Evolutionary conservation across 2,329 filamentous ascomycete genomes (phyloP), one percentile per base, ranked within the genome.

Genomic region (Hypoxylon sp.): DNA sequence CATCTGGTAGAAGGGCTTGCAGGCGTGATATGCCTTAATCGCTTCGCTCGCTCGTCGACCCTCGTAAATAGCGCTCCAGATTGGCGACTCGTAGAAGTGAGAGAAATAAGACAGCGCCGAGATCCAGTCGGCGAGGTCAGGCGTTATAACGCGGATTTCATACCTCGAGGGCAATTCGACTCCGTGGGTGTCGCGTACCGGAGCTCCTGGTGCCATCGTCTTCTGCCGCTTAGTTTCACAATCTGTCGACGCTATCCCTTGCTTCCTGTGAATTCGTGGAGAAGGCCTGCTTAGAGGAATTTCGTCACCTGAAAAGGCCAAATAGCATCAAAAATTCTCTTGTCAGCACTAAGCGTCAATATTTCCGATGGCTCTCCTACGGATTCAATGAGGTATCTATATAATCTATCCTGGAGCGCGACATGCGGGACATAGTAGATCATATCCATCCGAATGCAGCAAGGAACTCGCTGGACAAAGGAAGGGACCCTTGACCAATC

Each of bases 121-220:
- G 19, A 70, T 53, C 58, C 67, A 69, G 6, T 64, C 46, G 24
- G 63, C 58, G 24, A 73, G 35, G 14, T 73, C 67, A 5, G 71
- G 44, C 14, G 65, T 68, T 55, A 73, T n/a, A 5, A 59, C 26
- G 10, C 71, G 71, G 22, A 73, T 72, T 62, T 73, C 71, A 61
- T 72, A 72, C 17, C 70, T 66, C 4, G 70, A 17, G 3, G 71
- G 70, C 14, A 73, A 50, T 31, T 63, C 26, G 24, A 73, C 53
- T 46, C 71, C 67, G 51, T 73, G 68, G 42, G 60, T 72, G 13
- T 72, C 50, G 44, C 19, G 54, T 57, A 70, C 26, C 51, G 58
- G 58, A 37, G 58, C 58, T 33, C 68, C 68, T 31, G 65, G 65
- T 58, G 57, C 65, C 54, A 70, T 70, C 46, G 47, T 61, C 24